These are phyloP conservation scores for Colletotrichum sidae DNA, from an alignment of 2,329 filamentous ascomycete species.

Conservation along the genomic window DNA sequence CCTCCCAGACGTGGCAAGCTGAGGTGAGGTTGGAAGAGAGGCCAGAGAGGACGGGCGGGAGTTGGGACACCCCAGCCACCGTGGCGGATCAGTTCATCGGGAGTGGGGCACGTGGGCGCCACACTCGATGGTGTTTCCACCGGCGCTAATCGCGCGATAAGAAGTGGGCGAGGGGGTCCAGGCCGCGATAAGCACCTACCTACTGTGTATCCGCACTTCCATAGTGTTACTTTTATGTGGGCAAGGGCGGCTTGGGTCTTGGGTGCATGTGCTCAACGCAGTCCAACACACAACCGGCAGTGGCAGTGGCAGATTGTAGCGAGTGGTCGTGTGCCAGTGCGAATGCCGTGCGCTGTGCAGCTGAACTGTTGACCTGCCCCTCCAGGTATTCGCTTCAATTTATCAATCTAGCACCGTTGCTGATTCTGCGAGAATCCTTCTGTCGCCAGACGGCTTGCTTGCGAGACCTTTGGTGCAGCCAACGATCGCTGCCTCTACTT, in stretches of 20 bases:
- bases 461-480: slow-evolving; percentile 4
- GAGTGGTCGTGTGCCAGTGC: slow-evolving; percentile 23
- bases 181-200: slow-evolving; percentile 29
- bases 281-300: not conserved
- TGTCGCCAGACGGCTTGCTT: slow-evolving; percentile 4
- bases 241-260: slow-evolving; percentile 13
- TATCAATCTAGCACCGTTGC: slow-evolving; percentile 8
- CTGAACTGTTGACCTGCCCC: slow-evolving; percentile 29
- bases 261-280: slow-evolving; percentile 35
- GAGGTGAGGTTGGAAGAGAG: not conserved
- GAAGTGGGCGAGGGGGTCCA: slow-evolving; percentile 16
- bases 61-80: slow-evolving; percentile 31
- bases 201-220: slow-evolving; percentile 1
- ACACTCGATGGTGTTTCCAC: slow-evolving; percentile 6
- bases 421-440: slow-evolving; percentile 8
- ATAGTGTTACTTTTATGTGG: too few relatives aligned
- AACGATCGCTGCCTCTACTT: slow-evolving; percentile 1
- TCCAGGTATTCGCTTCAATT: slow-evolving; percentile 28
- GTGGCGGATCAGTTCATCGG: slow-evolving; percentile 17
- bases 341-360: too few relatives aligned
- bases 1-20: not conserved
- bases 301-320: slow-evolving; percentile 3
- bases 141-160: slow-evolving; percentile 36
- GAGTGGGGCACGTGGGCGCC: slow-evolving; percentile 12
- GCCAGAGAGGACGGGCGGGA: slow-evolving; percentile 10